phyloP scores from a whole-genome alignment of 768 basidiomycete genomes.

The Boletus vermiculosoides region DNA sequence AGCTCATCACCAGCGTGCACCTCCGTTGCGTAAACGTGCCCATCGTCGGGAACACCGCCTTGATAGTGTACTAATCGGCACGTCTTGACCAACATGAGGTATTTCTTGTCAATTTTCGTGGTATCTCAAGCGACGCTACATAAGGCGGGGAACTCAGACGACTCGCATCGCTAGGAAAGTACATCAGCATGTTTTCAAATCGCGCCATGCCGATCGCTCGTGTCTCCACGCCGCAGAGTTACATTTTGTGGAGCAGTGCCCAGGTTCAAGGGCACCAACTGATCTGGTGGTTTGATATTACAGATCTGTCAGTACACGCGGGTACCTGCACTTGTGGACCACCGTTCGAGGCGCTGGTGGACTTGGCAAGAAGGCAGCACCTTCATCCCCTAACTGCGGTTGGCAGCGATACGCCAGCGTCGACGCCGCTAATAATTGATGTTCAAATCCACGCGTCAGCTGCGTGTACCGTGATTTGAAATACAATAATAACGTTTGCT shows the following conservation, averaged over 20 bases:
- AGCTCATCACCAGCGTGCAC: constrained; percentile 11
- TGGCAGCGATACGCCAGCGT: constrained; percentile 15
- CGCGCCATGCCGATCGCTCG: background rate
- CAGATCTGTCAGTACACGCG: constrained; percentile 20
- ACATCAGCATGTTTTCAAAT: background rate
- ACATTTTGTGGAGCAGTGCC: constrained; percentile 12
- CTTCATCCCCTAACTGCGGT: constrained; percentile 14
- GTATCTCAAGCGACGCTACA: constrained; percentile 9
- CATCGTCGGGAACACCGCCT: constrained; percentile 13
- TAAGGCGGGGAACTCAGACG: background rate
- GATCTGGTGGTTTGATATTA: constrained; percentile 11
- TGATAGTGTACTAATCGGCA: constrained; percentile 1
- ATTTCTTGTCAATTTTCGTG: background rate
- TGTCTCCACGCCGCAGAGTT: background rate
- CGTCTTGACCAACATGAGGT: constrained; percentile 6
- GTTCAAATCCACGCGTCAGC: constrained; percentile 8
- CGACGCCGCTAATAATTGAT: background rate
- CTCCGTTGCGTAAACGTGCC: constrained; percentile 31
- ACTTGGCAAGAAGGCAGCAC: background rate
- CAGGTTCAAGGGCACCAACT: constrained; percentile 23
- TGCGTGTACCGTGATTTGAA: constrained; percentile 9
- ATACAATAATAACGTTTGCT: background rate
- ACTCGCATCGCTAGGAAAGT: background rate
- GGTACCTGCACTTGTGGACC: constrained; percentile 11
- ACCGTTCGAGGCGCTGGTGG: background rate